A percentile compares a stretch with the other conserved stretches of the same genome.
These are phyloP conservation scores for Tulasnella sp. DNA, from an alignment of 768 basidiomycete species.

Conservation along the genomic window DNA sequence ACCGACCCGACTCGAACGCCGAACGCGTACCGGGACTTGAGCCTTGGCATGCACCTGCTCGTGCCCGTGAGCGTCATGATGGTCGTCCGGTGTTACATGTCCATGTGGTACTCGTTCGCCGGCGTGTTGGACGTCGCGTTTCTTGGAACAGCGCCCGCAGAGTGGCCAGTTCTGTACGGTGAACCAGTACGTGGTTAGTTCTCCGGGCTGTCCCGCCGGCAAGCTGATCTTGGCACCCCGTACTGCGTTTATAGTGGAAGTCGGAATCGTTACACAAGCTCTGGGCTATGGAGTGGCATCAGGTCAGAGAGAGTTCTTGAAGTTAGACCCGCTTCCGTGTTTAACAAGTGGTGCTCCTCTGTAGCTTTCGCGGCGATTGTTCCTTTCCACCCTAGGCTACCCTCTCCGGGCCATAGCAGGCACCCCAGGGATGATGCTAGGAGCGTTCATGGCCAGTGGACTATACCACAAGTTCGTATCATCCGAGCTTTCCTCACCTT, in stretches of 20 bases:
- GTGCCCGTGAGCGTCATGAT: constrained; percentile 29
- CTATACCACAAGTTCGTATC: constrained; percentile 31
- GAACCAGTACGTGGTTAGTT: constrained; percentile 17
- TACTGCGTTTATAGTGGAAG: constrained; percentile 22
- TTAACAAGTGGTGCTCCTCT: not conserved
- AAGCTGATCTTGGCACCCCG: not conserved
- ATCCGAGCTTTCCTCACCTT: not conserved
- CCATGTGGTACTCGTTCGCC: constrained; percentile 13
- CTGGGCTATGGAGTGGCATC: constrained; percentile 36
- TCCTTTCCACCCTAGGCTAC: constrained; percentile 33
- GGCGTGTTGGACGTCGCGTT: constrained; percentile 33
- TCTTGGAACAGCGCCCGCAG: constrained; percentile 14
- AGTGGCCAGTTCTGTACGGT: constrained; percentile 34
- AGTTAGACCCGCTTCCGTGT: not conserved
- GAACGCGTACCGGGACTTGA: not conserved
- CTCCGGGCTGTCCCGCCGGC: not conserved
- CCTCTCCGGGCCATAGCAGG: constrained; percentile 32
- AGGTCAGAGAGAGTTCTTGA: not conserved
- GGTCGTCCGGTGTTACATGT: constrained; percentile 23
- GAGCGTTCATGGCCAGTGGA: constrained; percentile 32
- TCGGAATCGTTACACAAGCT: constrained; percentile 16
- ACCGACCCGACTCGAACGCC: too few relatives aligned
- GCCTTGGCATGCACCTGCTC: not conserved
- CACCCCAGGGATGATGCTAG: constrained; percentile 31
- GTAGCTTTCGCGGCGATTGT: constrained; percentile 32